These are phyloP conservation scores for Polyporus tsugae DNA, from an alignment of 1,284 basidiomycete genomes.

Conservation along the genomic window DNA sequence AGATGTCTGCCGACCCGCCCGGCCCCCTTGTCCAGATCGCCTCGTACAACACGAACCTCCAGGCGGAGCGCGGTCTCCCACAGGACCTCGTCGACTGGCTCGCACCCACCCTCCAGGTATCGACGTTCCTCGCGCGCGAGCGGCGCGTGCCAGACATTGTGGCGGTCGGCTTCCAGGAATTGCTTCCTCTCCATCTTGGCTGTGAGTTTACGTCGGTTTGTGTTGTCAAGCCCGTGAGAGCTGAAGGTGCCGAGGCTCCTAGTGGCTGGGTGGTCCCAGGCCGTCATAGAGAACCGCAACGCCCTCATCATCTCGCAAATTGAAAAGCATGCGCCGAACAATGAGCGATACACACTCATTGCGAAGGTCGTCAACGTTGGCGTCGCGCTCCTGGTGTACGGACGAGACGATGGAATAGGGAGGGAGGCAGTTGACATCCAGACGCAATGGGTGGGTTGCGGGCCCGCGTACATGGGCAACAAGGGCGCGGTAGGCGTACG, in stretches of 20 bases:
- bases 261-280: constrained; percentile 71
- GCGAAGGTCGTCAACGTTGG: constrained; percentile 82
- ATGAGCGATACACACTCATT: constrained; percentile 75
- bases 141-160: constrained; percentile 80
- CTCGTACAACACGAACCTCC: constrained; percentile 87
- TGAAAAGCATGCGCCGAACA: constrained; percentile 70
- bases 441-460: constrained; percentile 80
- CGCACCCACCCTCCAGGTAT: constrained; percentile 78
- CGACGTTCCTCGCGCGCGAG: constrained; percentile 69
- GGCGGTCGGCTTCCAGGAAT: constrained; percentile 90
- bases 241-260: background rate
- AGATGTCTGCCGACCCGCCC: constrained; percentile 36
- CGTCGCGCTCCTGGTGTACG: constrained; percentile 84
- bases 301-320: constrained; percentile 74
- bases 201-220: constrained; percentile 54
- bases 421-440: constrained; percentile 71
- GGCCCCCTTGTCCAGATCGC: constrained; percentile 80
- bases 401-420: constrained; percentile 71
- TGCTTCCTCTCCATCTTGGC: constrained; percentile 84
- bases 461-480: constrained; percentile 88
- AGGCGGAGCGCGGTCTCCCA: constrained; percentile 72
- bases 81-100: constrained; percentile 89
- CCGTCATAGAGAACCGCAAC: constrained; percentile 68
- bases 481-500: constrained; percentile 94
- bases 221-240: too few relatives aligned